Evolutionary conservation across 495 filamentous ascomycete genomes (phyloP), one percentile per base, ranked within the genome.

Genomic region (Apodospora peruviana): DNA sequence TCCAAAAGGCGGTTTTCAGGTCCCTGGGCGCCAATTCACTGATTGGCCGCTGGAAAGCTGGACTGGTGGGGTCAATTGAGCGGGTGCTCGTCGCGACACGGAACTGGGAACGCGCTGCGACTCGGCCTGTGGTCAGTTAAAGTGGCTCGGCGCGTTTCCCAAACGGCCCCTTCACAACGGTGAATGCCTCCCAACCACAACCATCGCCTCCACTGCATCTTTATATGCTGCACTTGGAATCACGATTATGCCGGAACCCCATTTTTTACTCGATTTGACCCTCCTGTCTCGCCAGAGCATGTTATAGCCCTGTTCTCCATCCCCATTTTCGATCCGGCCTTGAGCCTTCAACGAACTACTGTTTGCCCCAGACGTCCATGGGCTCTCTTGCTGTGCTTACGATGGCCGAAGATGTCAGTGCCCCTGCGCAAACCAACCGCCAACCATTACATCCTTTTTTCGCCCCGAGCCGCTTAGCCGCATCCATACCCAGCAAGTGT

Each of bases 381-480:
- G 54, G 53, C 42, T 47, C 56, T 22, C 17, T 60, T 19, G 56
- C 54, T 20, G 52, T 62, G 36, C 54, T 61, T 41, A 44, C 45
- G 14, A 66, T 66, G 64, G 41, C 53, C 39, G 56, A 56, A 4
- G 53, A 56, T 47, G 47, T 45, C 43, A 39, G 25, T 29, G 11
- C 49, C 12, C 40, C 45, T 22, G 52, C 40, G 19, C 23, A 29
- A 5, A 36, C 48, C 5, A 25, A 36, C 27, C 58, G 46, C 21
- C 58, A 49, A 41, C 59, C 61, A 5, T 19, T 66, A 37, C 64
- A 66, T 38, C 64, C 64, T 7, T 66, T 66, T 34, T 66, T 66
- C 46, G 27, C 52, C 1, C 51, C 45, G 17, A 56, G 46, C n/a
- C 62, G 56, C 17, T 27, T 29, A 16, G 12, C 39, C n/a, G 12